Conservation (phyloP, 495 filamentous ascomycete genomes). For the Lophium mytilinum region DNA sequence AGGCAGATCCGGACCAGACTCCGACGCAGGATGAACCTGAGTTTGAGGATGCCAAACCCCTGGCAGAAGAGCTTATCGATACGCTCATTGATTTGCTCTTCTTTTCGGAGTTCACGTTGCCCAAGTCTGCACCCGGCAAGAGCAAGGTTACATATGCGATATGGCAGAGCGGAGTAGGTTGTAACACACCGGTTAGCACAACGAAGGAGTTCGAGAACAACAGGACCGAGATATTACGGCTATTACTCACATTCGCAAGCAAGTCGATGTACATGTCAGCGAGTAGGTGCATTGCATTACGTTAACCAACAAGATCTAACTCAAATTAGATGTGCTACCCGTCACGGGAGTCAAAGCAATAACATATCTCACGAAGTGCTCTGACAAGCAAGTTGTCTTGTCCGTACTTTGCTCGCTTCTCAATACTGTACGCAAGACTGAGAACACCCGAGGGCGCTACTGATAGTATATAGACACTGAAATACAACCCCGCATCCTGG, state of each 20-base stretch:
- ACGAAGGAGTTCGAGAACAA: constrained; percentile 88
- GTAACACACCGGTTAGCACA: constrained; percentile 79
- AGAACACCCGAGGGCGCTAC: not conserved
- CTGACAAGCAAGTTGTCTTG: constrained; percentile 86
- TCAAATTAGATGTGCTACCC: constrained; percentile 54
- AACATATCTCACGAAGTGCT: constrained; percentile 78
- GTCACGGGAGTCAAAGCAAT: constrained; percentile 79
- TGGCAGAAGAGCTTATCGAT: constrained; percentile 91
- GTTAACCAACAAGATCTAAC: constrained; percentile 2
- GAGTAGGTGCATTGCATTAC: constrained; percentile 38
- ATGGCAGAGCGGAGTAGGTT: constrained; percentile 96
- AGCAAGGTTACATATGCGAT: constrained; percentile 86
- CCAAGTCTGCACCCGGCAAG: constrained; percentile 54
- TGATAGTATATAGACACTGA: constrained; percentile 59
- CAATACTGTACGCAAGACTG: constrained; percentile 67
- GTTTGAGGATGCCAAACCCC: constrained; percentile 74
- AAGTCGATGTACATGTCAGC: constrained; percentile 91
- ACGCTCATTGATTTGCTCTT: constrained; percentile 85
- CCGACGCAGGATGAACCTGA: constrained; percentile 46
- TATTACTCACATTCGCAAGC: constrained; percentile 77
- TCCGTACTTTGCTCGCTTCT: constrained; percentile 85
- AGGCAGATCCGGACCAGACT: constrained; percentile 43
- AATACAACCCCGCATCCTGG: constrained; percentile 95
- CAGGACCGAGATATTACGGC: constrained; percentile 77
- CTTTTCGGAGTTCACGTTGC: constrained; percentile 82